These are phyloP conservation scores for Lactarius tabidus DNA, from an alignment of 768 basidiomycete species.

Conservation along the genomic window DNA sequence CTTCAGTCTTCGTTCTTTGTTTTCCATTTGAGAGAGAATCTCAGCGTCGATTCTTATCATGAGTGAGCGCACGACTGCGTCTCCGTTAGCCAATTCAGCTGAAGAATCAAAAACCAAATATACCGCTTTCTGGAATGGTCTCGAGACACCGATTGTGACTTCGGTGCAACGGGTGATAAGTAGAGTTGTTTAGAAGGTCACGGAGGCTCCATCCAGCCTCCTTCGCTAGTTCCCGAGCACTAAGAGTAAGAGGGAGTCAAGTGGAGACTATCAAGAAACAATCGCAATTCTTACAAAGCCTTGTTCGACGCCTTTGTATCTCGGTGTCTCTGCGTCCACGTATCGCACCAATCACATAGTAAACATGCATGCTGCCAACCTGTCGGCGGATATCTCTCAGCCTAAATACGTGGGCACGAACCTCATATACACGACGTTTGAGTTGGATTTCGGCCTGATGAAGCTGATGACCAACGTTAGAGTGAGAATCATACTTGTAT, in stretches of 20 bases:
- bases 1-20: conserved; percentile 30
- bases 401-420: background rate
- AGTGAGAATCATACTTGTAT: background rate
- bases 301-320: conserved; percentile 1
- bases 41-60: conserved; percentile 30
- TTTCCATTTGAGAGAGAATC: conserved; percentile 30
- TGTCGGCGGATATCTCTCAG: background rate
- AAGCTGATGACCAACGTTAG: background rate
- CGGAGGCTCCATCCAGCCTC: conserved; percentile 13
- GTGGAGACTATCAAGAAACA: background rate
- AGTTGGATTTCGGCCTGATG: background rate
- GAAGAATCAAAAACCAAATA: conserved; percentile 1
- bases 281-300: conserved; percentile 4
- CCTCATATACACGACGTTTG: background rate
- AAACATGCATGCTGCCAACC: conserved; percentile 8
- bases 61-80: conserved; percentile 34
- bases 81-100: background rate
- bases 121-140: conserved; percentile 7
- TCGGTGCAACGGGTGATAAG: conserved; percentile 11
- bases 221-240: conserved; percentile 5
- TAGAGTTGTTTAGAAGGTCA: conserved; percentile 10
- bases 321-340: conserved; percentile 8
- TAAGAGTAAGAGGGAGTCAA: background rate
- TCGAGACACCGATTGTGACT: conserved; percentile 7
- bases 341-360: background rate